Base-by-base conservation (phyloP, 768 basidiomycete species). In the Tulasnella sp. region DNA sequence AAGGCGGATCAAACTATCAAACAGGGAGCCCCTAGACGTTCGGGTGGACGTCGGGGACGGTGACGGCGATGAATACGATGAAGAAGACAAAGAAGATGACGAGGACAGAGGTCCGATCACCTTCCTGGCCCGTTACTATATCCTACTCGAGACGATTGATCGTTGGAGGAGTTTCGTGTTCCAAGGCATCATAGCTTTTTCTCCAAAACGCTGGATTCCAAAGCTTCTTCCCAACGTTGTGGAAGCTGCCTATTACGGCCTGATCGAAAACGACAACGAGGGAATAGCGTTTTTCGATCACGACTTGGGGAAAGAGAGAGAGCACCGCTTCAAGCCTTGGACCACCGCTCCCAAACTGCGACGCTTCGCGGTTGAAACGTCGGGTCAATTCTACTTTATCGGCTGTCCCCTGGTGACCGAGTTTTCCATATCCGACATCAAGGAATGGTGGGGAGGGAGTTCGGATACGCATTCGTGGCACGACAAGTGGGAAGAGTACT, bases 401-500 rank as follows among this genome's bases (percentile, higher is more conserved):
- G 31, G 5, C 4, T 69, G 64, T 37, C 64, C 64, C 0, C 64
- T 69, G 11, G 64, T 69, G 11, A 69, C 64, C 31, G 64, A 69
- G 64, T 69, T 69, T 37, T 7, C 64, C 3, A 0, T 69, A 28
- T 69, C 64, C 9, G 64, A 69, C 9, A 69, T 69, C 2, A 31
- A 7, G 18, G 64, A 37, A 18, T 9, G 31, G 12, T 69, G 64
- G 64, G 64, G 64, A 69, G 64, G 64, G 16, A 9, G 8, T 31
- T n/a, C 31, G 31, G 64, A 28, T 18, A 18, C 5, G 6, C 64
- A 37, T 28, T 69, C 64, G 4, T 69, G 64, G 64, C 64, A 69
- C 64, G 64, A 69, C 34, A 69, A 69, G 31, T 69, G 64, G 64
- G 64, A 69, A 31, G 64, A 69, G 31, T 69, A 69, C 28, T 69